Conservation (phyloP, 2,329 filamentous ascomycete genomes). For the Aspergillus sp. region DNA sequence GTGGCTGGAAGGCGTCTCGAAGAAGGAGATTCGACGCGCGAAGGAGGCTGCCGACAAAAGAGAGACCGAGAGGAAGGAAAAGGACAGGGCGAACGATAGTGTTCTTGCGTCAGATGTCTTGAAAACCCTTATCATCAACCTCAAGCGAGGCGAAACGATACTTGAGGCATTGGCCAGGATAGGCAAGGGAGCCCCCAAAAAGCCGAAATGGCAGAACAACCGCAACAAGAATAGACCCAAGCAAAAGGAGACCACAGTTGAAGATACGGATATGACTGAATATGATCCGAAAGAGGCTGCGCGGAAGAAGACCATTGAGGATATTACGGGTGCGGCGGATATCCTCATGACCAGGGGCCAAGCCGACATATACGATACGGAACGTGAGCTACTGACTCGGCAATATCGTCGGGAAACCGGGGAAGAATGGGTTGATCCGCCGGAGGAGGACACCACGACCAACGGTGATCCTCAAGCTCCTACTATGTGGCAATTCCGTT, state of each 20-base stretch:
- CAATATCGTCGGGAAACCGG: slow-evolving; percentile 84
- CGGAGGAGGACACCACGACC: slow-evolving; percentile 21
- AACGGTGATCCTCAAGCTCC: slow-evolving; percentile 32
- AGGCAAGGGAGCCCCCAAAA: slow-evolving; percentile 63
- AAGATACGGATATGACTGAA: slow-evolving; percentile 70
- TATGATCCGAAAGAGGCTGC: slow-evolving; percentile 68
- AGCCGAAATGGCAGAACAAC: slow-evolving; percentile 62
- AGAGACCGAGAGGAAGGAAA: slow-evolving; percentile 71
- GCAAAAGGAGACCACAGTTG: slow-evolving; percentile 37
- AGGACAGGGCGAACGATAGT: slow-evolving; percentile 71
- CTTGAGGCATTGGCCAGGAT: slow-evolving; percentile 84
- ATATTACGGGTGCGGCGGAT: slow-evolving; percentile 87
- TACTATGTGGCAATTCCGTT: slow-evolving; percentile 83
- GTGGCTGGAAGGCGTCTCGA: slow-evolving; percentile 90
- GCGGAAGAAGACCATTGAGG: slow-evolving; percentile 72
- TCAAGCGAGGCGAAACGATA: slow-evolving; percentile 81
- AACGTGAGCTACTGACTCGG: slow-evolving; percentile 78
- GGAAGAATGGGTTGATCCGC: slow-evolving; percentile 72
- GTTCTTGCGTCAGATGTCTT: slow-evolving; percentile 73
- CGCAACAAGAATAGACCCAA: slow-evolving; percentile 52
- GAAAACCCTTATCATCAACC: slow-evolving; percentile 65
- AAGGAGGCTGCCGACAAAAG: slow-evolving; percentile 84
- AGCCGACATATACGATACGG: slow-evolving; percentile 86
- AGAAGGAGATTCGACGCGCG: slow-evolving; percentile 88
- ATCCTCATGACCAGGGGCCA: slow-evolving; percentile 79